These are phyloP conservation scores for Neocallimastix lanati DNA, from an alignment of 192 early-diverging fungal species.

Conservation along the genomic window DNA sequence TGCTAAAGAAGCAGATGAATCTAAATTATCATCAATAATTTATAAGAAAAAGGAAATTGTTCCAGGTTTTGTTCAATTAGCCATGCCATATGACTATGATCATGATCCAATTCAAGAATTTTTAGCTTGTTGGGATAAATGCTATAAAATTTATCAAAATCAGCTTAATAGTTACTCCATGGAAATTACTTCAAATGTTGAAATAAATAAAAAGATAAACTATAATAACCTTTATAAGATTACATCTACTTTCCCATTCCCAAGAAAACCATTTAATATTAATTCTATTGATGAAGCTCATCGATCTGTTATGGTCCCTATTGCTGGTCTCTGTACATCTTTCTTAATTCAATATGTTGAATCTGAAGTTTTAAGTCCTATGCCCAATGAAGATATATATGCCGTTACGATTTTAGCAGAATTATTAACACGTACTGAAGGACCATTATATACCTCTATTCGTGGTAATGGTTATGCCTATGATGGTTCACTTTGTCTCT, in stretches of 20 bases:
- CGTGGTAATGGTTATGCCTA: constrained; percentile 63
- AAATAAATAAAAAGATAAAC: not conserved
- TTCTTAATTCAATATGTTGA: constrained; percentile 26
- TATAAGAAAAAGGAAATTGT: constrained; percentile 8
- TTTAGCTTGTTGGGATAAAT: not conserved
- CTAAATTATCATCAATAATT: constrained; percentile 19
- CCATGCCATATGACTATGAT: not conserved
- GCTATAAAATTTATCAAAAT: not conserved
- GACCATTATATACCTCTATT: constrained; percentile 54
- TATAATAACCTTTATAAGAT: not conserved
- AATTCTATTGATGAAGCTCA: constrained; percentile 10
- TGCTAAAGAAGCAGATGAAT: not conserved
- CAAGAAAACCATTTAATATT: constrained; percentile 9
- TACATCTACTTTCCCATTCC: constrained; percentile 23
- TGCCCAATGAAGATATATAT: constrained; percentile 19
- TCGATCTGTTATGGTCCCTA: constrained; percentile 18
- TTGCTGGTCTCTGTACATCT: constrained; percentile 19
- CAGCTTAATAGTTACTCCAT: no score
- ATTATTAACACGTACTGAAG: constrained; percentile 50
- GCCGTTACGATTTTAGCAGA: constrained; percentile 44
- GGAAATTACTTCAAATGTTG: no score
- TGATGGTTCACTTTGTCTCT: constrained; percentile 30
- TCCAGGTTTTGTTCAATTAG: constrained; percentile 22
- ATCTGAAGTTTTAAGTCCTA: constrained; percentile 25
- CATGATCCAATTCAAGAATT: not conserved